Conservation (phyloP, 2,329 filamentous ascomycete species). For the Epicoccum nigrum region DNA sequence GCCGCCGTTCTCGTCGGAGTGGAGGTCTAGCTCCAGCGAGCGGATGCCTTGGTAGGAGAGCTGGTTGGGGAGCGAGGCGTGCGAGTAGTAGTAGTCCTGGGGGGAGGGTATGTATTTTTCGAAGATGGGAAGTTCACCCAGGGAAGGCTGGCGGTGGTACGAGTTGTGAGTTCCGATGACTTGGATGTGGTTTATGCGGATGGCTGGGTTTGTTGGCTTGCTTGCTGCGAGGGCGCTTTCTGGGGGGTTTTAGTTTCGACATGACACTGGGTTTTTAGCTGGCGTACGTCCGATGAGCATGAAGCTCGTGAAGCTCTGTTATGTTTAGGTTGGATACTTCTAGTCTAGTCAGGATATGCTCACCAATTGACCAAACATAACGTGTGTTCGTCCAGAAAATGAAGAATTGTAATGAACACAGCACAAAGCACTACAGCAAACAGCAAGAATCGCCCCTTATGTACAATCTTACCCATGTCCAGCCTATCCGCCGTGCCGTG, state of each 20-base stretch:
- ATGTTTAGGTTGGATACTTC: background rate
- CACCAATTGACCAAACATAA: slow-evolving; percentile 25
- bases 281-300: slow-evolving; percentile 30
- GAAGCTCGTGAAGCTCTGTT: slow-evolving; percentile 23
- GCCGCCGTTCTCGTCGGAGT: slow-evolving; percentile 57
- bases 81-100: slow-evolving; percentile 57
- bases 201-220: slow-evolving; percentile 22
- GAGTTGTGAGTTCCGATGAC: slow-evolving; percentile 60
- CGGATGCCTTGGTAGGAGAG: slow-evolving; percentile 55
- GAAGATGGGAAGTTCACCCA: slow-evolving; percentile 51
- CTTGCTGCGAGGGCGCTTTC: slow-evolving; percentile 19
- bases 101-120: slow-evolving; percentile 47
- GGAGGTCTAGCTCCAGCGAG: slow-evolving; percentile 57
- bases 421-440: slow-evolving; percentile 5
- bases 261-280: too few species aligned
- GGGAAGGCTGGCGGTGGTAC: slow-evolving; percentile 56
- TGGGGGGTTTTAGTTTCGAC: slow-evolving; percentile 14
- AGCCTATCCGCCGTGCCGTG: background rate
- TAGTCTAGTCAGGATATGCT: background rate
- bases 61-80: slow-evolving; percentile 54
- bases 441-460: slow-evolving; percentile 20
- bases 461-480: slow-evolving; percentile 14
- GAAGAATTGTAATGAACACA: background rate
- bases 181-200: slow-evolving; percentile 61
- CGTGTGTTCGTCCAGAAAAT: background rate